These are phyloP conservation scores for Platanus orientalis DNA, from an alignment of 164 flowering plant genomes.

Conservation along the genomic window DNA sequence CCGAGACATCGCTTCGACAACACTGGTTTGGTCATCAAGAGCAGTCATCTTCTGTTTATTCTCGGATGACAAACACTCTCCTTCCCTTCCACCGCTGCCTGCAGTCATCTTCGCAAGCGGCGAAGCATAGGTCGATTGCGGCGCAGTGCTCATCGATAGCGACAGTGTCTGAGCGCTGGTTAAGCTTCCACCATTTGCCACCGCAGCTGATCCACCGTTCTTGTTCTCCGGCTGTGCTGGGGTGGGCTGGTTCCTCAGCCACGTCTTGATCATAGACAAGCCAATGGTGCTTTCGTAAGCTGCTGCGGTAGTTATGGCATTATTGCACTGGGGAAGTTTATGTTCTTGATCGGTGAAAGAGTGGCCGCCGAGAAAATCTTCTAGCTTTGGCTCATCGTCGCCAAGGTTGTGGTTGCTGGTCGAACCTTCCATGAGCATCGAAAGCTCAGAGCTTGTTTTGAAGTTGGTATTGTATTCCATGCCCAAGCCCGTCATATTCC, in stretches of 20 bases:
- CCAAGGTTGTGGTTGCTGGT: constrained; percentile 32
- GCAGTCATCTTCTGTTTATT: constrained; percentile 27
- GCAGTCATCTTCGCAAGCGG: constrained; percentile 24
- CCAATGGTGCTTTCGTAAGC: constrained; percentile 52
- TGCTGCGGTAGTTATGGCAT: constrained; percentile 12
- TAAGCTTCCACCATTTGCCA: constrained; percentile 5
- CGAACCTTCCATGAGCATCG: constrained; percentile 43
- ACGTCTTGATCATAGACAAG: constrained; percentile 84
- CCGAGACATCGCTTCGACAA: constrained; percentile 57
- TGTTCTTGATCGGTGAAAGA: constrained; percentile 36
- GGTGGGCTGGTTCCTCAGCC: constrained; percentile 74
- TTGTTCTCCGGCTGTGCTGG: constrained; percentile 25
- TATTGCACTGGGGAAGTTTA: constrained; percentile 20
- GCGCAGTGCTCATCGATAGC: constrained; percentile 66
- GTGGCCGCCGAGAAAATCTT: constrained; percentile 71
- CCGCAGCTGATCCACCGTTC: neutral
- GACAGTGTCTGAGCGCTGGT: constrained; percentile 50
- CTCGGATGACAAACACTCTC: constrained; percentile 34
- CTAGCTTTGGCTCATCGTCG: constrained; percentile 69
- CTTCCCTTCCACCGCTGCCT: too few species aligned
- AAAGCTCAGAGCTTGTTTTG: constrained; percentile 38
- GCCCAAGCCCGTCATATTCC: too few species aligned
- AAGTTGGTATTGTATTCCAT: too few species aligned
- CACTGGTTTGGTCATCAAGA: constrained; percentile 39
- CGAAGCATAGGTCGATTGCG: constrained; percentile 36